These are phyloP conservation scores for Pugionium cornutum DNA, from an alignment of 345 rosid genomes.

Conservation along the genomic window DNA sequence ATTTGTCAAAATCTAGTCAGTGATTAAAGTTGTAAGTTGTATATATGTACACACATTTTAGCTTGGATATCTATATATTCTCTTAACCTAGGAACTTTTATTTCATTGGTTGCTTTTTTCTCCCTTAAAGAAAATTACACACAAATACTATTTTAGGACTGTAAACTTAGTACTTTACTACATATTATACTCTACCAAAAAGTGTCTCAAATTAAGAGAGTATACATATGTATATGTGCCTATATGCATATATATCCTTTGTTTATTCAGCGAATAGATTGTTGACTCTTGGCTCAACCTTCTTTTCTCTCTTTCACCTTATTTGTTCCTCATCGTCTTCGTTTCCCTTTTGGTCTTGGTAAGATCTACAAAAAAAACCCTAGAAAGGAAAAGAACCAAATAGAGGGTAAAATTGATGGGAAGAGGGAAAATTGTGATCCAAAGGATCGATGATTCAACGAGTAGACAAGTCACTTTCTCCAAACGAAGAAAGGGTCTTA, in stretches of 20 bases:
- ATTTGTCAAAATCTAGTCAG: not conserved
- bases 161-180: slow-evolving; percentile 22
- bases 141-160: slow-evolving; percentile 25
- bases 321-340: slow-evolving; percentile 36
- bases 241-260: slow-evolving; percentile 27
- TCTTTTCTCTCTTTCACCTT: slow-evolving; percentile 31
- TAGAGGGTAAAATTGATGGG: slow-evolving; percentile 38
- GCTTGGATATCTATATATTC: slow-evolving; percentile 16
- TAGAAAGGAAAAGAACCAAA: slow-evolving; percentile 32
- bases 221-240: slow-evolving; percentile 1
- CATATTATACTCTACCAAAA: slow-evolving; percentile 24
- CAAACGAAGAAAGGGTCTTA: slow-evolving; percentile 47
- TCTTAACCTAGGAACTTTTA: slow-evolving; percentile 37
- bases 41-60: not conserved
- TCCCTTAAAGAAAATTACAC: not conserved
- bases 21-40: slow-evolving; percentile 4
- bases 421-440: slow-evolving; percentile 49
- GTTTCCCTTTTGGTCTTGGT: slow-evolving; percentile 35
- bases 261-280: slow-evolving; percentile 46
- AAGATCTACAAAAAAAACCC: slow-evolving; percentile 41
- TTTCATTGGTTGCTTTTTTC: slow-evolving; percentile 28
- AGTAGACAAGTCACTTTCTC: slow-evolving; percentile 52
- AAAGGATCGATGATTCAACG: slow-evolving; percentile 48
- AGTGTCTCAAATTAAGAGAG: slow-evolving; percentile 35
- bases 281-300: slow-evolving; percentile 46